phyloP scores from a whole-genome alignment of 257 asterid species.

The Lycium ferocissimum region DNA sequence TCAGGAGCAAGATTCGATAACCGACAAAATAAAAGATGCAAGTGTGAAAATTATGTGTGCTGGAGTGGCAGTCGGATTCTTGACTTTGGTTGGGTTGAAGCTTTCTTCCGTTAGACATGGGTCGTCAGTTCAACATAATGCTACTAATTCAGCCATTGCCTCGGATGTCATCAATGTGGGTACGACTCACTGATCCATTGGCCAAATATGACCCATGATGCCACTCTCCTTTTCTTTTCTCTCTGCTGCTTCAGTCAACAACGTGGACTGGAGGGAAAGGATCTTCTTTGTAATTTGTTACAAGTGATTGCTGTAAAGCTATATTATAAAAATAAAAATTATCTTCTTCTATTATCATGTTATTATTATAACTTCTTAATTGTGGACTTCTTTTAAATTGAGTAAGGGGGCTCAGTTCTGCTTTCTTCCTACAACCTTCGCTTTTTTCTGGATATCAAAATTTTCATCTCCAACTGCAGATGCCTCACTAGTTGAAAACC shows the following conservation, averaged over 20 bases:
- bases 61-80: constrained; percentile 83
- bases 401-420: constrained; percentile 15
- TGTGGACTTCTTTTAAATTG: neutral
- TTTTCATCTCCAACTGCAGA: constrained; percentile 47
- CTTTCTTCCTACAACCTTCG: neutral
- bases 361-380: neutral
- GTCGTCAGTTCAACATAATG: constrained; percentile 51
- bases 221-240: neutral
- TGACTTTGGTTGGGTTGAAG: constrained; percentile 74
- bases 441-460: constrained; percentile 9
- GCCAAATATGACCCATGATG: neutral
- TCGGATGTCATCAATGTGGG: constrained; percentile 82
- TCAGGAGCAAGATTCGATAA: constrained; percentile 65
- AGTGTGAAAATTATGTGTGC: constrained; percentile 84
- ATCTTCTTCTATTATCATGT: neutral
- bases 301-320: neutral
- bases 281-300: constrained; percentile 20
- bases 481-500: constrained; percentile 51
- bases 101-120: constrained; percentile 56
- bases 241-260: neutral
- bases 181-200: constrained; percentile 48
- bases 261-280: neutral
- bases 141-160: constrained; percentile 50
- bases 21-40: constrained; percentile 67
- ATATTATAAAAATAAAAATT: neutral